Conservation (phyloP, 1,284 basidiomycete genomes). For the Malassezia furfur region DNA sequence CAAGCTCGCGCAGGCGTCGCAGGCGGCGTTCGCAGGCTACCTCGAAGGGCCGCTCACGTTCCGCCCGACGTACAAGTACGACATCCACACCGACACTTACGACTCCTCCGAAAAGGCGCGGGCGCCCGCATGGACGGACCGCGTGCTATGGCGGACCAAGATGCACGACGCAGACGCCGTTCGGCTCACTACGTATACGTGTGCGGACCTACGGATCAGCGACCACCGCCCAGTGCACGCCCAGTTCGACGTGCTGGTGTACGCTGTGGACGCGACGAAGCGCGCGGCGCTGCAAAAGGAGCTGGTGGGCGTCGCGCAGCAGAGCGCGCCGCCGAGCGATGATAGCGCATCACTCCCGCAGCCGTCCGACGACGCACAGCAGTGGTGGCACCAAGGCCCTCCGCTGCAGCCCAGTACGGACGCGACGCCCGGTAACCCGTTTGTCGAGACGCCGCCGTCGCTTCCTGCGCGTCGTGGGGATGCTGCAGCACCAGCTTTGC, state of each 20-base stretch:
- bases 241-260: conserved; percentile 66
- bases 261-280: conserved; percentile 67
- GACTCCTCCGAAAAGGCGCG: conserved; percentile 93
- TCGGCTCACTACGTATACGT: conserved; percentile 16
- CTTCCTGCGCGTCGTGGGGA: too few species aligned
- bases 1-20: conserved; percentile 17
- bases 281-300: conserved; percentile 62
- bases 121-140: conserved; percentile 78
- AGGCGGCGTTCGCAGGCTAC: conserved; percentile 66
- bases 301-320: background rate
- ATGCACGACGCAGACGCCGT: conserved; percentile 51
- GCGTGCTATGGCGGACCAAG: conserved; percentile 61
- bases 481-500: background rate
- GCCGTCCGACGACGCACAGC: conserved; percentile 6
- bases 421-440: conserved; percentile 5
- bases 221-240: conserved; percentile 94
- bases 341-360: background rate
- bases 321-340: background rate
- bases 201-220: conserved; percentile 53
- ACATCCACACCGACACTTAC: conserved; percentile 66
- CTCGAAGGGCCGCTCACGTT: conserved; percentile 80
- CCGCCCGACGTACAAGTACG: conserved; percentile 78
- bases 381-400: conserved; percentile 10
- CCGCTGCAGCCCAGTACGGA: background rate
- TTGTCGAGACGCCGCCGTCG: background rate